Evolutionary conservation across 2,329 filamentous ascomycete genomes (phyloP).

Genomic region (Fusarium scirpi): DNA sequence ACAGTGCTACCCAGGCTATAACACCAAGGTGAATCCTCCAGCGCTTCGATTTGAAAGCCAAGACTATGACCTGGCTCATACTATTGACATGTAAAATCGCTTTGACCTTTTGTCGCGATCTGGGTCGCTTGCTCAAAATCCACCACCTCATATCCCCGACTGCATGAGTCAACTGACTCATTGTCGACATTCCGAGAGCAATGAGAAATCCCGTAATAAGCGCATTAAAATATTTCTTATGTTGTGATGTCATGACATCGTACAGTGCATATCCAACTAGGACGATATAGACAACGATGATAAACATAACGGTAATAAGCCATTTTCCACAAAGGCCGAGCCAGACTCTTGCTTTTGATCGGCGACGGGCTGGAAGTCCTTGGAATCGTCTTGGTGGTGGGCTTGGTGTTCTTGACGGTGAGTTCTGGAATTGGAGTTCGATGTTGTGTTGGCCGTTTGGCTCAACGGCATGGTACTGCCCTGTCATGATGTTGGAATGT

Average conservation of each 20-base stretch:
- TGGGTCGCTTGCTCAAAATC: conserved; percentile 53
- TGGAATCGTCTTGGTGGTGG: not conserved
- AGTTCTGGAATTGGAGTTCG: not conserved
- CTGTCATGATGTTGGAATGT: not conserved
- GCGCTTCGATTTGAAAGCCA: conserved; percentile 30
- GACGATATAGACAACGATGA: conserved; percentile 6
- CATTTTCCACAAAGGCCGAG: conserved; percentile 19
- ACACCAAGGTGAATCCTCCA: conserved; percentile 26
- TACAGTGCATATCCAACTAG: conserved; percentile 14
- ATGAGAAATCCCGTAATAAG: conserved; percentile 59
- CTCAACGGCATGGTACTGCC: not conserved
- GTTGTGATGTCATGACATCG: conserved; percentile 22
- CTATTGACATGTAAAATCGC: conserved; percentile 28
- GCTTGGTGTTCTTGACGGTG: not conserved
- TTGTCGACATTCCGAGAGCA: conserved; percentile 55
- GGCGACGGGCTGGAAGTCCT: conserved; percentile 5
- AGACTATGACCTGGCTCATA: conserved; percentile 23
- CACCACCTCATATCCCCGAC: conserved; percentile 59
- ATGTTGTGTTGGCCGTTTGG: not conserved
- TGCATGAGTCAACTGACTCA: conserved; percentile 57
- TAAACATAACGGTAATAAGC: conserved; percentile 13
- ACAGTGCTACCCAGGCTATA: conserved; percentile 17
- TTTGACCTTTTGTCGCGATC: conserved; percentile 50
- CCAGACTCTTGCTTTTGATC: conserved; percentile 10
- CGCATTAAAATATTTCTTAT: conserved; percentile 58